Percentiles rank a stretch among this genome's conserved stretches.
Evolutionary conservation across 768 basidiomycete genomes (phyloP).

Genomic region (Suillus subaureus): DNA sequence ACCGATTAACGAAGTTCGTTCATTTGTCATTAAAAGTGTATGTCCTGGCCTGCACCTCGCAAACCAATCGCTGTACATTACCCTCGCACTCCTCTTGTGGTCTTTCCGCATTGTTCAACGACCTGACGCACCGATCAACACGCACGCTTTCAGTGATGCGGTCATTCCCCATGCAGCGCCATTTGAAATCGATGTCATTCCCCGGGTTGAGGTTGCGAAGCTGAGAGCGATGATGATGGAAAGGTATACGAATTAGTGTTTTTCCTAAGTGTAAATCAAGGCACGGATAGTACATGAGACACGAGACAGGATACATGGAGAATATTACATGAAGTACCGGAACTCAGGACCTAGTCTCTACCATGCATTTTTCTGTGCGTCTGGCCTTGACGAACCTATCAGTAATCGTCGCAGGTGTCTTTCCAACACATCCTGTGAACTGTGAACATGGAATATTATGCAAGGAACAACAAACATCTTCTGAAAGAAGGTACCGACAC

Average conservation of each 20-base stretch:
- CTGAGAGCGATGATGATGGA: background rate
- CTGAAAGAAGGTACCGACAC: too few species aligned
- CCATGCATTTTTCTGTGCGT: too few species aligned
- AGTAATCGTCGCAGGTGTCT: too few species aligned
- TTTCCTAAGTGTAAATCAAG: background rate
- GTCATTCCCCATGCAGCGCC: conserved; percentile 54
- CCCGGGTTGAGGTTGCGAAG: background rate
- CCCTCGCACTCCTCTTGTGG: conserved; percentile 61
- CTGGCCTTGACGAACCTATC: too few species aligned
- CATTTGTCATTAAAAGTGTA: background rate
- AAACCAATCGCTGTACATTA: conserved; percentile 54
- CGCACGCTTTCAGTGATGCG: conserved; percentile 56
- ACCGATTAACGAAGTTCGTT: background rate
- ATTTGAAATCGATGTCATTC: background rate
- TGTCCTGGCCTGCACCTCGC: conserved; percentile 32
- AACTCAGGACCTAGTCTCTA: too few species aligned
- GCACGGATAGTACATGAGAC: too few species aligned
- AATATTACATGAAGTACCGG: too few species aligned
- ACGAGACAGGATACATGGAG: too few species aligned
- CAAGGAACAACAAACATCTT: too few species aligned
- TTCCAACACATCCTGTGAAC: too few species aligned
- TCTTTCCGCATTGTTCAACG: conserved; percentile 55
- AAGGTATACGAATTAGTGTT: background rate
- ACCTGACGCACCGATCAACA: conserved; percentile 53
- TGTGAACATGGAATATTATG: too few species aligned